Conservation (phyloP, 306 rosid genomes). For the Castanopsis chinensis region DNA sequence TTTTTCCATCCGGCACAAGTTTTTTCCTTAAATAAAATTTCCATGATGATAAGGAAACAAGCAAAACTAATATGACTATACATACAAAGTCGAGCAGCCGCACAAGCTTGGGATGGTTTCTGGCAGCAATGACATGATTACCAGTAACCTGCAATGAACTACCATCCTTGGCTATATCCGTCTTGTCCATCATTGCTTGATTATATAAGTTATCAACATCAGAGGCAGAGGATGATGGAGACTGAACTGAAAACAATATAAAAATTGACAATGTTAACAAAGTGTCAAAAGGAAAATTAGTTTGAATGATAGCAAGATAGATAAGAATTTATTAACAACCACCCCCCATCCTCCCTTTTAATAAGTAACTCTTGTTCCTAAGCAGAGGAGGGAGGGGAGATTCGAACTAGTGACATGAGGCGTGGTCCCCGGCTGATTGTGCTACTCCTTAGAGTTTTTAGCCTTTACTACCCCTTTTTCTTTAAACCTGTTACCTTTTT, state of each 20-base stretch:
- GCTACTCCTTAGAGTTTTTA: too few relatives aligned
- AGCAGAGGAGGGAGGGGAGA: too few relatives aligned
- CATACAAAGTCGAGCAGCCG: slow-evolving; percentile 1
- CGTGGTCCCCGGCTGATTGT: too few relatives aligned
- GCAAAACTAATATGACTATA: neutral
- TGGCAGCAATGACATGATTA: neutral
- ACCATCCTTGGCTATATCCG: neutral
- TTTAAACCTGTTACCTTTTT: neutral
- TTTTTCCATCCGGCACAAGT: neutral
- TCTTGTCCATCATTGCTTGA: neutral
- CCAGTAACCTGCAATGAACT: neutral
- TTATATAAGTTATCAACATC: neutral
- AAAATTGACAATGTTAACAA: neutral
- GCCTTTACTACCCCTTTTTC: neutral
- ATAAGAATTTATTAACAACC: neutral
- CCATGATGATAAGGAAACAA: neutral
- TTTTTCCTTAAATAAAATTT: neutral
- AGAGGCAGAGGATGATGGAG: slow-evolving; percentile 6
- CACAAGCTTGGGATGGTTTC: neutral
- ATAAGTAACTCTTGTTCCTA: too few relatives aligned
- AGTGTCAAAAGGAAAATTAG: neutral
- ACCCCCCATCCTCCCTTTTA: too few relatives aligned
- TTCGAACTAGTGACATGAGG: too few relatives aligned
- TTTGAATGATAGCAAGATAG: neutral
- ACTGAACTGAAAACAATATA: neutral